These are phyloP conservation scores for Leccinum subgranulosum DNA, from an alignment of 768 basidiomycete species.

Conservation along the genomic window DNA sequence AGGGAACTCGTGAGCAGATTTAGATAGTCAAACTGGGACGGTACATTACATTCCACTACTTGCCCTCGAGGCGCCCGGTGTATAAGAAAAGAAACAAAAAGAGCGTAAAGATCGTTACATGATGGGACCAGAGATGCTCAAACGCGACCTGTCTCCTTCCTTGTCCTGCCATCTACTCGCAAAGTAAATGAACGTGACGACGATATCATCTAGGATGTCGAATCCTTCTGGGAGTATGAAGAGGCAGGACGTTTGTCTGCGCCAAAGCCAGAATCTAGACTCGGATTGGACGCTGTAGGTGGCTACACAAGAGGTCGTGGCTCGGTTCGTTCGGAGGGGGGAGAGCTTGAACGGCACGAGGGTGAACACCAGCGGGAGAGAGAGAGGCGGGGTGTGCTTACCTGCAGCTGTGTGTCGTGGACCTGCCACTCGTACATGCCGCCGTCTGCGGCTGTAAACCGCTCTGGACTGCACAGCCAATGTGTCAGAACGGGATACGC, in stretches of 20 bases:
- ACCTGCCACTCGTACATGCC: slow-evolving; percentile 30
- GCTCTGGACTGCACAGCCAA: slow-evolving; percentile 19
- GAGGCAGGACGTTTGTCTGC: slow-evolving; percentile 20
- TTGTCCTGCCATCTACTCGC: slow-evolving; percentile 28
- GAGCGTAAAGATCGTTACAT: not conserved
- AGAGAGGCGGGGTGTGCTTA: not conserved
- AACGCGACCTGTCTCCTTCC: slow-evolving; percentile 14
- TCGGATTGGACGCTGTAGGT: slow-evolving; percentile 23
- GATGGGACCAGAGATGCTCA: slow-evolving; percentile 1
- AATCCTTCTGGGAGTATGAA: slow-evolving; percentile 28
- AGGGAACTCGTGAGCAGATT: slow-evolving; percentile 13
- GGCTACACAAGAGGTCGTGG: slow-evolving; percentile 21
- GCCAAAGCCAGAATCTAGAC: slow-evolving; percentile 9
- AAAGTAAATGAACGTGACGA: slow-evolving; percentile 37
- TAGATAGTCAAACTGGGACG: not conserved
- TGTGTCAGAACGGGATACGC: not conserved
- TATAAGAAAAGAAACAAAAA: not conserved
- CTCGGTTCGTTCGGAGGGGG: slow-evolving; percentile 7
- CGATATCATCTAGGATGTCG: slow-evolving; percentile 33
- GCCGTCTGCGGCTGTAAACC: slow-evolving; percentile 22
- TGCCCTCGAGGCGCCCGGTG: not conserved
- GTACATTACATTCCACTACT: not conserved
- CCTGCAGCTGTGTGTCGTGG: slow-evolving; percentile 21
- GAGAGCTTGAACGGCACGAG: slow-evolving; percentile 18
- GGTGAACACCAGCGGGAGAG: not conserved